Base-by-base conservation (phyloP, 257 asterid species). In the Gynochthodes officinalis region DNA sequence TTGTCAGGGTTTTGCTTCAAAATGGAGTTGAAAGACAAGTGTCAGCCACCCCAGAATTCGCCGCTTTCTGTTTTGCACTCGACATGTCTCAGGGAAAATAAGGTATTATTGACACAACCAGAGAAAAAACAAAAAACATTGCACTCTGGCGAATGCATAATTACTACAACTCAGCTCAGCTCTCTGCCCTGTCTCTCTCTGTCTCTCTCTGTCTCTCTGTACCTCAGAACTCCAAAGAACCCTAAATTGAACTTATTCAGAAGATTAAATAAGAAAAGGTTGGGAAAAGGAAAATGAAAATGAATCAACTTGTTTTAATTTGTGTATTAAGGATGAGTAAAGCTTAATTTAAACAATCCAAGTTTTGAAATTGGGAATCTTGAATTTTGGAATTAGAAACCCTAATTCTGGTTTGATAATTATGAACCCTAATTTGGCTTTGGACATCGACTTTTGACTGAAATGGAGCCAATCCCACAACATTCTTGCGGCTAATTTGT, bases 81-180 rank as follows among this genome's bases (percentile, higher is more conserved):
- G 59, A 88, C 86, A 78, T 94, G 99, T 86, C 96, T 91, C 96
- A 88, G 88, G 77, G 96, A 91, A 32, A 91, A 89, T 85, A 94
- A 94, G 99, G 99, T 94, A 94, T 94, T 61, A 61, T 49, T 50
- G 63, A 70, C 23, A 50, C 57, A 18, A 50, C 57, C 23, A 21
- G 10, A 50, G 3, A 37, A 19, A 50, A 2, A 49, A 11, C 21
- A 5, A 2, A 50, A 50, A 18, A 50, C 9, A 50, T 23, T 80
- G 76, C 60, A 76, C 73, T 57, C 58, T 81, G 78, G 69, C 15
- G 55, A 58, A 57, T 46, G 70, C 69, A 15, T 60, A 60, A 64
- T 77, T 77, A 79, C 35, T 16, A 72, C 70, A 78, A 68, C 76
- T 60, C 59, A 28, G 48, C 71, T 53, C 66, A 52, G 71, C 72